These are phyloP conservation scores for Pistacia atlantica DNA, from an alignment of 345 rosid genomes.

Conservation along the genomic window DNA sequence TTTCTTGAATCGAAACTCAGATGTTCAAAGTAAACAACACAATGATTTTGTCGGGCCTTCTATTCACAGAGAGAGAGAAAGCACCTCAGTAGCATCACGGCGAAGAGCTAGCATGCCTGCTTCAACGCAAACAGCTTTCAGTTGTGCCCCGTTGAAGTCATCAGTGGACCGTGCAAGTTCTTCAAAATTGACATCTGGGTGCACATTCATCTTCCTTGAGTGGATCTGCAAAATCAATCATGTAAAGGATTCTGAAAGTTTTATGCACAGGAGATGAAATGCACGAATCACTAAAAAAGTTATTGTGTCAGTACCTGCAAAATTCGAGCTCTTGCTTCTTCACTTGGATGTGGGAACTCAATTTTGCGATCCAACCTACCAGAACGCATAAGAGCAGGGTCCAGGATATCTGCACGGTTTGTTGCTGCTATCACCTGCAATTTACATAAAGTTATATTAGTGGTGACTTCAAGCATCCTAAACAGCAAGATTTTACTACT, in stretches of 20 bases:
- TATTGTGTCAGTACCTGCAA: constrained; percentile 54
- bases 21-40: neutral
- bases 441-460: neutral
- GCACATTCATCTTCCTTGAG: constrained; percentile 99
- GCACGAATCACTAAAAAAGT: neutral
- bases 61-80: neutral
- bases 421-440: constrained; percentile 98
- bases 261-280: neutral
- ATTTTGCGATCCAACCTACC: constrained; percentile 99
- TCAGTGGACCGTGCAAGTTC: constrained; percentile 98
- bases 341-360: constrained; percentile 97
- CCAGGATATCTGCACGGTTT: constrained; percentile 96
- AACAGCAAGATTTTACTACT: neutral
- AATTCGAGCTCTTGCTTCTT: constrained; percentile 98
- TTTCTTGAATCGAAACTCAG: neutral
- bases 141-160: constrained; percentile 97
- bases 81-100: constrained; percentile 97
- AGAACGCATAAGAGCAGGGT: constrained; percentile 99
- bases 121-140: constrained; percentile 98
- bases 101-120: constrained; percentile 99
- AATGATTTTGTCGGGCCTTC: neutral
- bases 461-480: neutral
- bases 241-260: neutral
- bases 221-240: constrained; percentile 60
- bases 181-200: constrained; percentile 95